Conservation (phyloP, 1,284 basidiomycete genomes). For the Ganoderma resinaceum region DNA sequence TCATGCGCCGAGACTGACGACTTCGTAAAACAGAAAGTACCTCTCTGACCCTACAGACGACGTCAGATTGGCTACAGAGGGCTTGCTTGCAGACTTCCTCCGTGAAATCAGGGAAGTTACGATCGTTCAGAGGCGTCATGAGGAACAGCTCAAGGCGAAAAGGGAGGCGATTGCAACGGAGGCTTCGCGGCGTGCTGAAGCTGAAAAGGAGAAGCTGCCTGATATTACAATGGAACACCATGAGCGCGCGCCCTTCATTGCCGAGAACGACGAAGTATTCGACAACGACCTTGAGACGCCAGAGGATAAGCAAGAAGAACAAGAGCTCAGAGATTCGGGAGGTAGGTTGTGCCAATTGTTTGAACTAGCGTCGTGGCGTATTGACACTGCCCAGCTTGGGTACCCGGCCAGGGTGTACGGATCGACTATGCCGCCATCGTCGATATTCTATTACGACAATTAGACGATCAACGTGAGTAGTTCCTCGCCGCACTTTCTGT, state of each 20-base stretch:
- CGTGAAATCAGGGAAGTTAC: slow-evolving; percentile 92
- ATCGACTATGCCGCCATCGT: slow-evolving; percentile 94
- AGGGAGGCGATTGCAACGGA: slow-evolving; percentile 48
- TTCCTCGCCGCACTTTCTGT: neutral
- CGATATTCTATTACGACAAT: slow-evolving; percentile 92
- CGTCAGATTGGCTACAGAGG: slow-evolving; percentile 92
- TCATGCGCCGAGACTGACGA: slow-evolving; percentile 20
- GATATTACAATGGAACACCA: slow-evolving; percentile 39
- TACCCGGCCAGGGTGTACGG: slow-evolving; percentile 91
- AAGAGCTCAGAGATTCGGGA: slow-evolving; percentile 67
- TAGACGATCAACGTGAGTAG: slow-evolving; percentile 79
- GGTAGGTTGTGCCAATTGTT: slow-evolving; percentile 48
- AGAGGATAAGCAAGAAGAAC: slow-evolving; percentile 56
- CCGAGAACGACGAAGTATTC: slow-evolving; percentile 56
- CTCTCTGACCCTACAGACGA: slow-evolving; percentile 96
- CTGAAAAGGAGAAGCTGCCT: slow-evolving; percentile 37
- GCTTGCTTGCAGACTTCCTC: slow-evolving; percentile 91
- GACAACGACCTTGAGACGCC: slow-evolving; percentile 37
- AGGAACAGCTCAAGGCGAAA: slow-evolving; percentile 59
- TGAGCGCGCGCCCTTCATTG: slow-evolving; percentile 48
- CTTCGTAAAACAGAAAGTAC: slow-evolving; percentile 77
- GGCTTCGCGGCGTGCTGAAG: slow-evolving; percentile 42
- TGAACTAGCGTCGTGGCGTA: slow-evolving; percentile 40
- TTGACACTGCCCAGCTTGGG: slow-evolving; percentile 65
- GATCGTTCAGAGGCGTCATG: slow-evolving; percentile 66